Conservation (phyloP, 2,329 filamentous ascomycete genomes). For the Colletotrichum karsti region DNA sequence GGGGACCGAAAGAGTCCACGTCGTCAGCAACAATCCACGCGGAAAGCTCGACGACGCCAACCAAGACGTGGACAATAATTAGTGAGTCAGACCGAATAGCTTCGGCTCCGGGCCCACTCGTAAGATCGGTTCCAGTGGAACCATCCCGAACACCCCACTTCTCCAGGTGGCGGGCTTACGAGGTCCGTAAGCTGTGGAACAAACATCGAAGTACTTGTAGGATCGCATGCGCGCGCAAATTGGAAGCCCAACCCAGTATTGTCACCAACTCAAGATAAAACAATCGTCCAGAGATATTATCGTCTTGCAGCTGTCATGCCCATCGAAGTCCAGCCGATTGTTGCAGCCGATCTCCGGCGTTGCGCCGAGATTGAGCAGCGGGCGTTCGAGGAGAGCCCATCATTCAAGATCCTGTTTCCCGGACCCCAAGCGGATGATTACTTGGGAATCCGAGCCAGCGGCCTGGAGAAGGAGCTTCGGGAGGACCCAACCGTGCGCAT, state of each 20-base stretch:
- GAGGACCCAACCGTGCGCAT: slow-evolving; percentile 22
- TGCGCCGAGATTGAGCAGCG: slow-evolving; percentile 24
- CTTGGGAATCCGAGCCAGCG: slow-evolving; percentile 32
- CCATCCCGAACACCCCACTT: no score
- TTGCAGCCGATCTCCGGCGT: slow-evolving; percentile 17
- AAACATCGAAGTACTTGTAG: not conserved
- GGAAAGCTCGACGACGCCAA: not conserved
- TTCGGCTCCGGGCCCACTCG: not conserved
- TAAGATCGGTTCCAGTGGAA: no score
- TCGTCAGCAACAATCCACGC: not conserved
- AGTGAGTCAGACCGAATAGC: slow-evolving; percentile 21
- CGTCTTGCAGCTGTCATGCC: slow-evolving; percentile 5
- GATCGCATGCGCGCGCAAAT: not conserved
- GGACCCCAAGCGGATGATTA: slow-evolving; percentile 37
- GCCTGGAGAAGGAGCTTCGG: slow-evolving; percentile 30
- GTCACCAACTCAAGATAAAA: not conserved
- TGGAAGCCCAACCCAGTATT: not conserved
- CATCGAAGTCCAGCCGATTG: slow-evolving; percentile 23
- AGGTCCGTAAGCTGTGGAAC: not conserved
- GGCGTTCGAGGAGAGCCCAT: slow-evolving; percentile 12
- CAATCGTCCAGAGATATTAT: not conserved
- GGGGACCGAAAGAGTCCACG: not conserved
- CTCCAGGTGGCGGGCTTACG: not conserved
- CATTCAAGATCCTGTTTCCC: slow-evolving; percentile 34
- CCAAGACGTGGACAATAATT: no score